phyloP scores from a whole-genome alignment of 1,284 basidiomycete genomes.

The Ganoderma leucocontextum region DNA sequence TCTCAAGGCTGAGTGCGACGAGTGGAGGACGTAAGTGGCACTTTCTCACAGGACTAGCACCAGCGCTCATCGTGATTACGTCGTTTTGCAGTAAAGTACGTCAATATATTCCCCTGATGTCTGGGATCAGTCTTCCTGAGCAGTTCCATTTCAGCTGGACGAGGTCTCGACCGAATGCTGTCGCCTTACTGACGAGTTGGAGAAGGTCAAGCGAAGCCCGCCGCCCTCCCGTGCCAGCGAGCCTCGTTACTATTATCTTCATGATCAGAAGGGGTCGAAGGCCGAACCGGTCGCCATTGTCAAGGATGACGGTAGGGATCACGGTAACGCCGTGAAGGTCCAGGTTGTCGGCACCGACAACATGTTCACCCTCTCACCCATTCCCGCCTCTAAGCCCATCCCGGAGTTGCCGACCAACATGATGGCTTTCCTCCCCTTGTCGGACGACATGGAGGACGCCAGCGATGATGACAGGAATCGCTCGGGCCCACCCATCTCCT shows the following conservation, averaged over 20 bases:
- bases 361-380: slow-evolving; percentile 50
- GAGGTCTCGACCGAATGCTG: slow-evolving; percentile 42
- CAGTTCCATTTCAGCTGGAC: slow-evolving; percentile 40
- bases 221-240: slow-evolving; percentile 38
- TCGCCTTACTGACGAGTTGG: slow-evolving; percentile 42
- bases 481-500: slow-evolving; percentile 17
- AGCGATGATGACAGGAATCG: slow-evolving; percentile 43
- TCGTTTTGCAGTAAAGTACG: slow-evolving; percentile 49
- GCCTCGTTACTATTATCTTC: slow-evolving; percentile 41
- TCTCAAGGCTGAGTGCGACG: slow-evolving; percentile 45
- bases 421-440: slow-evolving; percentile 43
- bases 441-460: slow-evolving; percentile 41
- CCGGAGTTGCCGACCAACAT: slow-evolving; percentile 44
- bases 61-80: slow-evolving; percentile 19
- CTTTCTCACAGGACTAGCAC: not conserved
- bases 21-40: slow-evolving; percentile 48
- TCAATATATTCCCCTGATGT: slow-evolving; percentile 20
- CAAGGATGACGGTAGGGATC: slow-evolving; percentile 33
- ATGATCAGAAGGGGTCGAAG: slow-evolving; percentile 37
- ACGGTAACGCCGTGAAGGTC: slow-evolving; percentile 34
- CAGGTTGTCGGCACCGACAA: slow-evolving; percentile 39
- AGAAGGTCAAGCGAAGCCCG: slow-evolving; percentile 36
- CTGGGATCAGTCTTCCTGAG: slow-evolving; percentile 19
- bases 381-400: slow-evolving; percentile 42
- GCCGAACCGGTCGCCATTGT: slow-evolving; percentile 38